A percentile compares a stretch with the other conserved stretches of the same genome.
Evolutionary conservation across 2,329 filamentous ascomycete species (phyloP).

Genomic region (Penicillium sp.): DNA sequence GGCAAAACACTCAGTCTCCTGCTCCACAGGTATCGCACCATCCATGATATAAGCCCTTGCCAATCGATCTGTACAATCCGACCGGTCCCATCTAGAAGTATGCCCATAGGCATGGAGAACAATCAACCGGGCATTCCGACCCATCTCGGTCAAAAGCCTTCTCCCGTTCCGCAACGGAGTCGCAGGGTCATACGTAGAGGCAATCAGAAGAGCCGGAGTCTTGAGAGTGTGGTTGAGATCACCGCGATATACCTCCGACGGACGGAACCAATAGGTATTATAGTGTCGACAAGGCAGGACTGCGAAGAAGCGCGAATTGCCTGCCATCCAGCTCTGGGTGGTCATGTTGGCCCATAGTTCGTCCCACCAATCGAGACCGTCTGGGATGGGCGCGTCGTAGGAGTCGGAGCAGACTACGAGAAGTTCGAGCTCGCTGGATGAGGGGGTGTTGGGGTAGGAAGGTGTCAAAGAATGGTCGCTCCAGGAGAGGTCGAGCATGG

Average conservation of each 20-base stretch:
- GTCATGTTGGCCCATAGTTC: conserved; percentile 15
- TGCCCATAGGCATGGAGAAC: conserved; percentile 20
- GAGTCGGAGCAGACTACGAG: conserved; percentile 19
- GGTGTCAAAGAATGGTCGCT: conserved; percentile 1
- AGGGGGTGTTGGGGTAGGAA: background rate
- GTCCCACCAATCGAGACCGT: conserved; percentile 17
- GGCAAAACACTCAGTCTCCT: conserved; percentile 8
- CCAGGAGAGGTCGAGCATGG: conserved; percentile 10
- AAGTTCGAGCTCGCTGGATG: conserved; percentile 5
- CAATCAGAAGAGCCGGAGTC: conserved; percentile 12
- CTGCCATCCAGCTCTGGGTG: conserved; percentile 16
- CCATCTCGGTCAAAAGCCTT: conserved; percentile 18
- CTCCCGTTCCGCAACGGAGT: conserved; percentile 18
- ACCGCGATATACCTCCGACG: conserved; percentile 18
- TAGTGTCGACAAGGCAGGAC: conserved; percentile 18
- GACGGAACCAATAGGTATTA: conserved; percentile 10
- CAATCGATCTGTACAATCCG: conserved; percentile 14
- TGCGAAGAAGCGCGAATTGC: conserved; percentile 15
- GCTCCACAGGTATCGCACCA: conserved; percentile 8
- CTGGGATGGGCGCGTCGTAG: conserved; percentile 16
- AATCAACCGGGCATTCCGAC: conserved; percentile 15
- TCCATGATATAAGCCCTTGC: conserved; percentile 16
- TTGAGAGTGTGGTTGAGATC: conserved; percentile 19
- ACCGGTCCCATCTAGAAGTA: conserved; percentile 14
- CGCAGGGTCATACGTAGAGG: conserved; percentile 17